These are phyloP conservation scores for Suillus subalutaceus DNA, from an alignment of 768 basidiomycete species.

Conservation along the genomic window DNA sequence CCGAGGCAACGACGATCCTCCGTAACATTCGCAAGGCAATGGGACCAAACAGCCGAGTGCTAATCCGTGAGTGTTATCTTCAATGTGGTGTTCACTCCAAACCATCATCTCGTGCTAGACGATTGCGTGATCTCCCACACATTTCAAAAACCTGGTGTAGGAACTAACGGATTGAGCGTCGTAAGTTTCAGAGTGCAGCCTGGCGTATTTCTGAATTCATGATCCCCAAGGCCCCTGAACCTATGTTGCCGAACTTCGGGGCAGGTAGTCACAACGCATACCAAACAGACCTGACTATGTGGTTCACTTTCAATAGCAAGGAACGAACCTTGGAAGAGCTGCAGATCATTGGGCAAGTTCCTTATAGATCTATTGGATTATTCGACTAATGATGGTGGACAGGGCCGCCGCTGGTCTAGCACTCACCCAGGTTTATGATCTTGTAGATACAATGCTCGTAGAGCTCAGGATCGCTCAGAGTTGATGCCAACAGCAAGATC, in stretches of 20 bases:
- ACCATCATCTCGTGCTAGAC: constrained; percentile 16
- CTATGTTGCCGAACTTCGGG: constrained; percentile 51
- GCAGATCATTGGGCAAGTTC: background rate
- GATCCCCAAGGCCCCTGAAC: constrained; percentile 41
- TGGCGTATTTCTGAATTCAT: constrained; percentile 4
- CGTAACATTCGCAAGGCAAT: constrained; percentile 32
- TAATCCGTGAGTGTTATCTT: constrained; percentile 32
- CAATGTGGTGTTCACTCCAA: background rate
- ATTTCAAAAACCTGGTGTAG: constrained; percentile 9
- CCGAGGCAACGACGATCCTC: constrained; percentile 34
- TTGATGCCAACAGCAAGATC: background rate
- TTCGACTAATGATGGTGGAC: background rate
- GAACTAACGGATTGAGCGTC: background rate
- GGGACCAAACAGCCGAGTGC: constrained; percentile 31
- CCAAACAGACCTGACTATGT: constrained; percentile 50
- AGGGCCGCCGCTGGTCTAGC: constrained; percentile 24
- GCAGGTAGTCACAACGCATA: constrained; percentile 43
- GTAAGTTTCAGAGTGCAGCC: background rate
- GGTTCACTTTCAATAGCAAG: constrained; percentile 42
- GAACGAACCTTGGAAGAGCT: constrained; percentile 46
- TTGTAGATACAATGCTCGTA: constrained; percentile 28
- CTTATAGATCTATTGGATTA: background rate
- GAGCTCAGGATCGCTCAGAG: constrained; percentile 23
- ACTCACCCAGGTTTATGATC: constrained; percentile 30
- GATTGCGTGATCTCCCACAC: constrained; percentile 25